Conservation (phyloP, 371 early-diverging fungal species). For the Funneliformis caledonium region DNA sequence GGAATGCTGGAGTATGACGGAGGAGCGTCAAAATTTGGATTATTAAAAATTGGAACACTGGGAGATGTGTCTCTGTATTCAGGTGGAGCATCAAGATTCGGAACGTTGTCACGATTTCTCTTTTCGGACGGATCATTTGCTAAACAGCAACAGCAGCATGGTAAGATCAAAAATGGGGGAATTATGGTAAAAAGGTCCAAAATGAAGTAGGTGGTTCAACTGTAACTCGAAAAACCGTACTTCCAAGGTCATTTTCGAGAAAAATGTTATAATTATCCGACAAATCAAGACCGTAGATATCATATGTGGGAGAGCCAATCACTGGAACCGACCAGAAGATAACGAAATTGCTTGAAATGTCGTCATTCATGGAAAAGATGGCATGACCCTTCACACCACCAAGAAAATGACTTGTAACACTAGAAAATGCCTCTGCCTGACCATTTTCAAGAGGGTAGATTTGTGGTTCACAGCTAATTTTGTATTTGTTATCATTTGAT, state of each 20-base stretch:
- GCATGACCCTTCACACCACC: slow-evolving; percentile 14
- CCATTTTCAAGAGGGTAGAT: background rate
- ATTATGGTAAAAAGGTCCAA: no score
- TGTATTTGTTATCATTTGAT: background rate
- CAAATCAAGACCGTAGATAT: background rate
- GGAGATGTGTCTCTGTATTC: no score
- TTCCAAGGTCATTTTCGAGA: background rate
- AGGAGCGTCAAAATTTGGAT: no score
- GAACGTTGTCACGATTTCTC: no score
- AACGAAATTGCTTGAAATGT: background rate
- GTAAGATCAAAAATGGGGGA: no score
- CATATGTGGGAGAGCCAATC: background rate
- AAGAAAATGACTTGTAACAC: slow-evolving; percentile 28
- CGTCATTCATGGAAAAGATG: background rate
- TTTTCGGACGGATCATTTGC: no score
- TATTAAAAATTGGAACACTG: no score
- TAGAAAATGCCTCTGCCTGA: slow-evolving; percentile 22
- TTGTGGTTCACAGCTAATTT: slow-evolving; percentile 4
- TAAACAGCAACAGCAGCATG: no score
- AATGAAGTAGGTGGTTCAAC: background rate
- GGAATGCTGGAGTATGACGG: no score
- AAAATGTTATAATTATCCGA: background rate
- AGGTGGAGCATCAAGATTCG: no score
- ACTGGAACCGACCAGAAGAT: slow-evolving; percentile 12
- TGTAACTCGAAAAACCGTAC: slow-evolving; percentile 11